Percentiles rank a stretch among this genome's conserved stretches.
Conservation (phyloP, 2,329 filamentous ascomycete species). For the Lachnellula suecica region DNA sequence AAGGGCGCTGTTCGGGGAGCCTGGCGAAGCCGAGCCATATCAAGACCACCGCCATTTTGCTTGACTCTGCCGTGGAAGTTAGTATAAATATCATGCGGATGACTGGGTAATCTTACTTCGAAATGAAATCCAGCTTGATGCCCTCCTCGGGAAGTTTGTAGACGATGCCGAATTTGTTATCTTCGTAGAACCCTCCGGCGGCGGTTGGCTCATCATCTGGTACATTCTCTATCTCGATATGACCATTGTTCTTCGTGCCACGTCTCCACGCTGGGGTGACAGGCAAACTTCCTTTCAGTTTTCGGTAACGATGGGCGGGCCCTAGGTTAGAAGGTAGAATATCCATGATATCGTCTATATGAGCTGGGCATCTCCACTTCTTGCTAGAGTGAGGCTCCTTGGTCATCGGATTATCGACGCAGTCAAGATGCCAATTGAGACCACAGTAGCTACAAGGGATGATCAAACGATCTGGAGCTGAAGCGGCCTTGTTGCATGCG, state of each 20-base stretch:
- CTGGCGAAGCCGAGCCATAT: slow-evolving; percentile 6
- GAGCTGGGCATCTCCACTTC: slow-evolving; percentile 87
- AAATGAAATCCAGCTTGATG: slow-evolving; percentile 71
- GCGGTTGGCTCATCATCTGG: slow-evolving; percentile 47
- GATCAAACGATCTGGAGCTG: slow-evolving; percentile 63
- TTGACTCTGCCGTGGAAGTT: slow-evolving; percentile 20
- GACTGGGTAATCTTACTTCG: slow-evolving; percentile 47
- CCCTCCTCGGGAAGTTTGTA: slow-evolving; percentile 64
- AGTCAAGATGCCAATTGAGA: slow-evolving; percentile 89
- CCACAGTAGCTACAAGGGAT: slow-evolving; percentile 84
- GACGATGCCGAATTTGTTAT: slow-evolving; percentile 60
- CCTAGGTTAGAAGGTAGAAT: slow-evolving; percentile 55
- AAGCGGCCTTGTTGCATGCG: slow-evolving; percentile 66
- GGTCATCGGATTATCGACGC: slow-evolving; percentile 79
- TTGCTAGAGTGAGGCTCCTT: slow-evolving; percentile 70
- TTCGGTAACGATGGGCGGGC: slow-evolving; percentile 61
- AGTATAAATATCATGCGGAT: slow-evolving; percentile 2
- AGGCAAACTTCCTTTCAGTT: slow-evolving; percentile 52
- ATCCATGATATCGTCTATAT: slow-evolving; percentile 73
- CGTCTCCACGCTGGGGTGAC: slow-evolving; percentile 57
- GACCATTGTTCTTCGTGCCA: slow-evolving; percentile 69
- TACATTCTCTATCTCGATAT: slow-evolving; percentile 70
- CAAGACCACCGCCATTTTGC: slow-evolving; percentile 11
- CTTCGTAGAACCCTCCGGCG: slow-evolving; percentile 51
- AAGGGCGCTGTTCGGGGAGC: slow-evolving; percentile 14